phyloP scores from a whole-genome alignment of 306 rosid species.

The Boehmeria nivea region DNA sequence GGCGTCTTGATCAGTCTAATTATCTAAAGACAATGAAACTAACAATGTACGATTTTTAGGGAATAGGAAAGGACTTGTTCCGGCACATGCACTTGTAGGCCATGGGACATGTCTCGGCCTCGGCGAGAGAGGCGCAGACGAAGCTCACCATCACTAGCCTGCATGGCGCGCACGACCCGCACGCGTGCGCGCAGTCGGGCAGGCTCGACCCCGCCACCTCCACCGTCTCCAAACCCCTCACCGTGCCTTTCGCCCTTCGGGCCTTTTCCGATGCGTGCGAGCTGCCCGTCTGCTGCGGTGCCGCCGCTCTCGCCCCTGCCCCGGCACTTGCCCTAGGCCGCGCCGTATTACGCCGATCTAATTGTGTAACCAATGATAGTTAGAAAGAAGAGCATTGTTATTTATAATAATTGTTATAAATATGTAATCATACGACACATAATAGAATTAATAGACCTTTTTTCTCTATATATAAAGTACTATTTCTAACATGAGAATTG shows the following conservation, averaged over 20 bases:
- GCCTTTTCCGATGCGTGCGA: too few relatives aligned
- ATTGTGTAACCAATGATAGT: too few relatives aligned
- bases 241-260: constrained; percentile 12
- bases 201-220: constrained; percentile 70
- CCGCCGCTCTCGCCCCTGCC: too few relatives aligned
- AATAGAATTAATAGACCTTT: too few relatives aligned
- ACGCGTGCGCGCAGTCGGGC: constrained; percentile 83
- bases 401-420: too few relatives aligned
- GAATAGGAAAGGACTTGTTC: constrained; percentile 74
- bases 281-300: too few relatives aligned
- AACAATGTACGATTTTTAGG: constrained; percentile 23
- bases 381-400: too few relatives aligned
- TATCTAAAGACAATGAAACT: background rate
- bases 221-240: constrained; percentile 31
- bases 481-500: too few relatives aligned
- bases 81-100: constrained; percentile 90
- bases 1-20: background rate
- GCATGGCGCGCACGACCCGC: constrained; percentile 80
- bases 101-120: constrained; percentile 90
- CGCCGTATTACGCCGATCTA: too few relatives aligned
- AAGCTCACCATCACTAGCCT: constrained; percentile 75
- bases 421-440: constrained; percentile 3
- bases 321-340: too few relatives aligned
- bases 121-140: constrained; percentile 54
- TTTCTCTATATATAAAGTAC: too few relatives aligned